phyloP scores from a whole-genome alignment of 2,329 filamentous ascomycete genomes.

The Fusarium continuum region DNA sequence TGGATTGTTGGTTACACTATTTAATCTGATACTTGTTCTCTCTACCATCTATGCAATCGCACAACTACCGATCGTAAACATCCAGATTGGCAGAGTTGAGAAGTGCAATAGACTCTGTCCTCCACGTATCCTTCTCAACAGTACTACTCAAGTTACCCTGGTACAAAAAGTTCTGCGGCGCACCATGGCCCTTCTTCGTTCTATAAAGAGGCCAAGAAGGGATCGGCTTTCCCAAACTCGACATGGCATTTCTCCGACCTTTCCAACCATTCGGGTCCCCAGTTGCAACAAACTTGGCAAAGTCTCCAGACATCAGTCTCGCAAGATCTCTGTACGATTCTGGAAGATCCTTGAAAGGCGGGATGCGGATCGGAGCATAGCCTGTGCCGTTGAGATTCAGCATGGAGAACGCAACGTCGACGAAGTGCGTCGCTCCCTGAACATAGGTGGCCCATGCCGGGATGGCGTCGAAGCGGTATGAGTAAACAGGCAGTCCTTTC shows the following conservation, averaged over 20 bases:
- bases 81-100: slow-evolving; percentile 6
- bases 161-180: slow-evolving; percentile 4
- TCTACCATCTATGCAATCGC: no score
- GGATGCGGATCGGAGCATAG: slow-evolving; percentile 13
- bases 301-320: slow-evolving; percentile 10
- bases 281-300: slow-evolving; percentile 16
- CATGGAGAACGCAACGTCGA: slow-evolving; percentile 22
- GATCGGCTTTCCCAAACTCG: background rate
- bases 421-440: slow-evolving; percentile 16
- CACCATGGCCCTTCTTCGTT: background rate
- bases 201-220: slow-evolving; percentile 10
- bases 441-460: slow-evolving; percentile 20
- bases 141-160: slow-evolving; percentile 14
- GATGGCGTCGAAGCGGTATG: slow-evolving; percentile 18
- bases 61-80: slow-evolving; percentile 14
- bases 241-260: background rate
- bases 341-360: slow-evolving; percentile 8
- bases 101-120: background rate
- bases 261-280: slow-evolving; percentile 22
- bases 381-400: slow-evolving; percentile 17
- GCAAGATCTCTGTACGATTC: slow-evolving; percentile 16
- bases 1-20: no score
- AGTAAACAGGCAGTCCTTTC: slow-evolving; percentile 41
- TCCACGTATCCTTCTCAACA: slow-evolving; percentile 3
- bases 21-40: no score